Percentiles rank a stretch among this genome's conserved stretches.
phyloP scores from a whole-genome alignment of 768 basidiomycete species.

The Boletus patriciae region DNA sequence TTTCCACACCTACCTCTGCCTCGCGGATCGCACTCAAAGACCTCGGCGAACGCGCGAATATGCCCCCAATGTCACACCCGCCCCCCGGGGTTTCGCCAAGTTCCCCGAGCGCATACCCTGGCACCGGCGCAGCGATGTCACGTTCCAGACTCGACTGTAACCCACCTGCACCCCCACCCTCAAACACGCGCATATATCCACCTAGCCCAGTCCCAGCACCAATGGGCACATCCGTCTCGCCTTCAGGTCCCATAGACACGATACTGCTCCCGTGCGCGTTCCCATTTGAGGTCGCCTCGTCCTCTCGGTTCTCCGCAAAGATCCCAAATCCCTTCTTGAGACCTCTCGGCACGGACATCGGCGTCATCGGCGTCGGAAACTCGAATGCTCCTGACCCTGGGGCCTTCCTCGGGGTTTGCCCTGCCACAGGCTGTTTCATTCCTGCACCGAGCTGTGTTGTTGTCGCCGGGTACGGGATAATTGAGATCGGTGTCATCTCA shows the following conservation, averaged over 20 bases:
- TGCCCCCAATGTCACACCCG: neutral
- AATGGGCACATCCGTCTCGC: neutral
- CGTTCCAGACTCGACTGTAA: slow-evolving; percentile 3
- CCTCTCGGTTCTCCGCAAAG: slow-evolving; percentile 4
- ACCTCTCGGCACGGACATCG: slow-evolving; percentile 15
- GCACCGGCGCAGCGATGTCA: slow-evolving; percentile 20
- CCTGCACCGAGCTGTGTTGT: slow-evolving; percentile 5
- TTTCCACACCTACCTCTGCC: slow-evolving; percentile 8
- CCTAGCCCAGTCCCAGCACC: slow-evolving; percentile 2
- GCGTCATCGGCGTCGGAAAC: slow-evolving; percentile 23
- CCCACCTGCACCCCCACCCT: neutral
- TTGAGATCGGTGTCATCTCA: slow-evolving; percentile 22
- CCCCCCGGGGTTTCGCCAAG: neutral
- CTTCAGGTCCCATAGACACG: slow-evolving; percentile 5
- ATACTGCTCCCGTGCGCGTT: neutral
- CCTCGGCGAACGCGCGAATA: slow-evolving; percentile 9
- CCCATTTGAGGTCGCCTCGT: neutral
- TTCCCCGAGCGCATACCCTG: slow-evolving; percentile 14
- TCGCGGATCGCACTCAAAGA: slow-evolving; percentile 11
- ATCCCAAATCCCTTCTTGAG: slow-evolving; percentile 9
- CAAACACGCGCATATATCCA: slow-evolving; percentile 29
- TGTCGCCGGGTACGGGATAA: slow-evolving; percentile 20
- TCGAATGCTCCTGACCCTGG: slow-evolving; percentile 5
- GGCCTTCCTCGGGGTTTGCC: slow-evolving; percentile 22
- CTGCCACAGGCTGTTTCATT: slow-evolving; percentile 1